phyloP scores from a whole-genome alignment of 2,329 filamentous ascomycete species.

The Fusarium equiseti region DNA sequence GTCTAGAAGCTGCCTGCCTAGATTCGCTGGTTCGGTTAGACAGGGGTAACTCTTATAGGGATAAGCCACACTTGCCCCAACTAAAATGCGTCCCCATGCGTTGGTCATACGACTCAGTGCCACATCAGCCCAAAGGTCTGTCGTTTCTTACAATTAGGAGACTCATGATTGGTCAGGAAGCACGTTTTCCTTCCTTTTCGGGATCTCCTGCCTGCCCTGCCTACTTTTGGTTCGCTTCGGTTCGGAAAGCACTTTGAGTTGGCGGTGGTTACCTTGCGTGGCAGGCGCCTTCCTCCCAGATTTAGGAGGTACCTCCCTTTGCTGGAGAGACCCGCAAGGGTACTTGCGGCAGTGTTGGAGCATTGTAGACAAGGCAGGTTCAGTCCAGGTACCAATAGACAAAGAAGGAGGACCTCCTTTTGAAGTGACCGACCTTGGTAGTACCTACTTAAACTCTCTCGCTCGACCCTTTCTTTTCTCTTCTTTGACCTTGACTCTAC shows the following conservation, averaged over 20 bases:
- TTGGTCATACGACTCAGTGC: slow-evolving; percentile 49
- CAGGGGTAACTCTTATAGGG: slow-evolving; percentile 1
- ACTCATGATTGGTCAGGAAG: slow-evolving; percentile 29
- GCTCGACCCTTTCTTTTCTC: neutral
- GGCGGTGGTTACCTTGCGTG: neutral
- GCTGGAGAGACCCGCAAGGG: neutral
- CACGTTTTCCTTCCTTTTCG: slow-evolving; percentile 23
- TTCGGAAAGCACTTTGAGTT: slow-evolving; percentile 19
- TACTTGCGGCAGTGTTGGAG: slow-evolving; percentile 18
- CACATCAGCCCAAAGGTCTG: slow-evolving; percentile 47
- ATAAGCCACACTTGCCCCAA: slow-evolving; percentile 20
- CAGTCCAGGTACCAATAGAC: slow-evolving; percentile 30
- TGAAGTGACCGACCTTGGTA: slow-evolving; percentile 1
- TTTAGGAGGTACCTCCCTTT: neutral
- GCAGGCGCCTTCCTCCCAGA: neutral
- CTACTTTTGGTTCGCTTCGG: slow-evolving; percentile 12
- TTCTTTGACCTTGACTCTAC: slow-evolving; percentile 4
- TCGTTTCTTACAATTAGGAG: slow-evolving; percentile 43
- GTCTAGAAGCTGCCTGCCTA: slow-evolving; percentile 12
- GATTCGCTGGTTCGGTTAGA: neutral
- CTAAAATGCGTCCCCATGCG: neutral
- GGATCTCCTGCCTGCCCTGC: slow-evolving; percentile 38
- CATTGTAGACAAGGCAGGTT: slow-evolving; percentile 16
- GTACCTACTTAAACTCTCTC: slow-evolving; percentile 24
- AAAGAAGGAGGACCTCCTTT: slow-evolving; percentile 17